Base-by-base conservation (phyloP, 2,329 filamentous ascomycete species). In the Phialophora expanda region DNA sequence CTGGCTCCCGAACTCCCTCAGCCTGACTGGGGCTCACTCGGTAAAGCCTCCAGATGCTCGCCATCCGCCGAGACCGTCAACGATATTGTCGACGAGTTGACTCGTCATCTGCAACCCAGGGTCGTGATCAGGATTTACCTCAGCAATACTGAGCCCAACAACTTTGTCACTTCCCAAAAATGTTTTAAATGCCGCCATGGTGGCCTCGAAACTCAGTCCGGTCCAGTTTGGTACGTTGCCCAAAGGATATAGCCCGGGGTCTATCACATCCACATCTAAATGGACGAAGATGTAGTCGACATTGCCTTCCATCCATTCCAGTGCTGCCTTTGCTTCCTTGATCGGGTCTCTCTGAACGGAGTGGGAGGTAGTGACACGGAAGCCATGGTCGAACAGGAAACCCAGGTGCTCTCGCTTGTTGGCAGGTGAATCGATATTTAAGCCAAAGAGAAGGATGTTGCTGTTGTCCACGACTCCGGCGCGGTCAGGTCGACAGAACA, bases 191-290 rank as follows among this genome's bases (percentile, higher is more conserved):
- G 71, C 70, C 20, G 24, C 22, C 71, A 74, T 73, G 28, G 65
- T 64, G 26, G 71, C 54, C 41, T 68, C 65, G 56, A 72, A 74
- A 9, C 51, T 61, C n/a, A 73, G 53, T 4, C 73, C 72, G 1
- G 72, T 74, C 41, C 57, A 74, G 48, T 66, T 73, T 46, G 72
- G 71, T 48, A 74, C 69, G 61, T 74, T 74, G 22, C 66, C 70
- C 58, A 74, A 26, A 22, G 73, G 73, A 55, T 73, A 74, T 20
- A 65, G 44, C 2, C 67, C 65, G 2, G 72, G 73, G 64, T 74
- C 72, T 50, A 74, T 74, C 17, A 69, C 66, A 56, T 74, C 73
- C n/a, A 74, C 64, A 59, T 73, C 73, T 24, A 74, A 54, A 67
- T 74, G 73, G 3, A 74, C 64, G 6, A 72, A 26, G 26, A 74